A percentile compares a stretch with the other conserved stretches of the same genome.
phyloP scores from a whole-genome alignment of 345 rosid genomes.

The Populus deltoides region DNA sequence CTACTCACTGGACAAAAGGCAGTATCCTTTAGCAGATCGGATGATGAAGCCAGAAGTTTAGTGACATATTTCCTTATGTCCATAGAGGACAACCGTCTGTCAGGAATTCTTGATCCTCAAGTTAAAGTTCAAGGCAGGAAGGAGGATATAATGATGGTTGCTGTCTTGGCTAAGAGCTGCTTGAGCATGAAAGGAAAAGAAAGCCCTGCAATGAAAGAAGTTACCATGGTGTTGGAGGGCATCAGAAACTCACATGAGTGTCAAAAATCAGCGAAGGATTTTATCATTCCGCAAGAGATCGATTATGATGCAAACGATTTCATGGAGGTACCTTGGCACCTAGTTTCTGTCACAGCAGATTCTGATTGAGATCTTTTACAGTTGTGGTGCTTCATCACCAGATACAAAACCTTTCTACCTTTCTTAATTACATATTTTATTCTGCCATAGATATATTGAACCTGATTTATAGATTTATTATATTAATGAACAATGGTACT shows the following conservation, averaged over 20 bases:
- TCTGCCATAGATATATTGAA: no score
- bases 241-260: neutral
- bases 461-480: no score
- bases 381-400: no score
- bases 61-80: neutral
- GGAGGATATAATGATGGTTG: neutral
- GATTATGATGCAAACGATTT: neutral
- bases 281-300: neutral
- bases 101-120: neutral
- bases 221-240: slow-evolving; percentile 7
- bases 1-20: neutral
- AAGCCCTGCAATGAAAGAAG: slow-evolving; percentile 8
- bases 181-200: neutral
- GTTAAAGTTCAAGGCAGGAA: neutral
- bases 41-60: neutral
- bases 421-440: no score
- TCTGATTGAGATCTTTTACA: no score
- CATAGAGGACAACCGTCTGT: neutral
- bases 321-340: neutral
- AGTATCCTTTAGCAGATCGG: neutral
- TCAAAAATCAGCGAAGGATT: neutral
- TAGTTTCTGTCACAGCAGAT: no score
- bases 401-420: no score
- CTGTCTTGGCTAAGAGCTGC: neutral
- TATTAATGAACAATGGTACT: no score